phyloP scores from a whole-genome alignment of 805 yeast species.

The Candida piceae region DNA sequence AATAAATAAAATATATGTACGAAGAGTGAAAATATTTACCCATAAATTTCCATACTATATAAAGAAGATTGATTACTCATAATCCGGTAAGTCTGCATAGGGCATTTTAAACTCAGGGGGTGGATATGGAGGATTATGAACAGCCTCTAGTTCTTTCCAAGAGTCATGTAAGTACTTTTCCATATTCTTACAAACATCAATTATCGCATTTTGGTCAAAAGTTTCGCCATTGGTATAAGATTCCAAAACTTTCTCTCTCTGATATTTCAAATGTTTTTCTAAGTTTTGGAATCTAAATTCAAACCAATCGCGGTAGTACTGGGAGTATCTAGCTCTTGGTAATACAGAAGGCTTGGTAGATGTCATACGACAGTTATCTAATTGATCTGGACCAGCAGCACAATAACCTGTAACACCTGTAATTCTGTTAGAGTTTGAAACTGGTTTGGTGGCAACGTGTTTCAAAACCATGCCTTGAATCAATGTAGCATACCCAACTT shows the following conservation, averaged over 20 bases:
- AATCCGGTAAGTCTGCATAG: slow-evolving; percentile 18
- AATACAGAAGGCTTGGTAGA: slow-evolving; percentile 30
- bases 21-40: no score
- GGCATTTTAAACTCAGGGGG: slow-evolving; percentile 20
- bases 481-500: slow-evolving; percentile 41
- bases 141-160: slow-evolving; percentile 31
- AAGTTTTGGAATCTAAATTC: slow-evolving; percentile 28
- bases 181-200: slow-evolving; percentile 25
- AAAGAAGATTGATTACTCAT: no score
- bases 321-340: slow-evolving; percentile 29
- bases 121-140: slow-evolving; percentile 25
- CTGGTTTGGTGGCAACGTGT: slow-evolving; percentile 44
- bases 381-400: slow-evolving; percentile 22
- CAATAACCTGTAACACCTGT: slow-evolving; percentile 28
- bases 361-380: slow-evolving; percentile 29
- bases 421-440: slow-evolving; percentile 30
- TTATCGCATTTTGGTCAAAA: slow-evolving; percentile 26
- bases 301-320: slow-evolving; percentile 31
- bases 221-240: slow-evolving; percentile 15
- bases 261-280: slow-evolving; percentile 20
- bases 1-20: no score
- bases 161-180: slow-evolving; percentile 25
- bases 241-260: slow-evolving; percentile 18
- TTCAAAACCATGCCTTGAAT: slow-evolving; percentile 42
- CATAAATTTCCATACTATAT: no score